Evolutionary conservation across 345 rosid species (phyloP).

Genomic region (Lepidium sativum): DNA sequence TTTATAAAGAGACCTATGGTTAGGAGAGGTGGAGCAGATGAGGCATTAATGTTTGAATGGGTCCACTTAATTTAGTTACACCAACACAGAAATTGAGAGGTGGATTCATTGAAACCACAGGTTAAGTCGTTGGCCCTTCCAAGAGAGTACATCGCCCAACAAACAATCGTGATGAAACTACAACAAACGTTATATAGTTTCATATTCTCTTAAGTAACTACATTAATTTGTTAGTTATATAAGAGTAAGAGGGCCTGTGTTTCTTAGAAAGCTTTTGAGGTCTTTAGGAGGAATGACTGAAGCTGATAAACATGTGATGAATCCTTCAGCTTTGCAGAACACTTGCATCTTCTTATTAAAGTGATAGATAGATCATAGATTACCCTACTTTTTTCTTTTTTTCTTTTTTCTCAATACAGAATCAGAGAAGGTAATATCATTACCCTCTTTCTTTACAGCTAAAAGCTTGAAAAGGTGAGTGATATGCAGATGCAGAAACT

Average conservation of each 20-base stretch:
- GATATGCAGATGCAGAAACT: no score
- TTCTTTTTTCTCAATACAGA: conserved; percentile 24
- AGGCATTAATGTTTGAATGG: conserved; percentile 12
- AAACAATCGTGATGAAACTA: conserved; percentile 14
- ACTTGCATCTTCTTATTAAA: conserved; percentile 26
- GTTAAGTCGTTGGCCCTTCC: conserved; percentile 11
- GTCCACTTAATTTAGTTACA: not conserved
- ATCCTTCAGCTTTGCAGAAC: conserved; percentile 31
- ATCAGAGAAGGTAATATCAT: not conserved
- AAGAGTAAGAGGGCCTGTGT: not conserved
- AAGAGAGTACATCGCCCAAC: conserved; percentile 1
- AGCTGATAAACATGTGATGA: conserved; percentile 38
- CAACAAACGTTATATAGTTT: conserved; percentile 1
- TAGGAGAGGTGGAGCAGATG: conserved; percentile 5
- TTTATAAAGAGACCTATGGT: not conserved
- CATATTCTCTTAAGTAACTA: not conserved
- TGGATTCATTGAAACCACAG: conserved; percentile 26
- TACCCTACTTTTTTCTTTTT: conserved; percentile 34
- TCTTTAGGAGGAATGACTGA: not conserved
- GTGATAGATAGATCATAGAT: conserved; percentile 16
- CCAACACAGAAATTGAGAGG: conserved; percentile 12
- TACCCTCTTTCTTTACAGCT: no score
- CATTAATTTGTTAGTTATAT: not conserved
- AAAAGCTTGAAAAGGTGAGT: no score
- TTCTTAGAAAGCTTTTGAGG: not conserved